Evolutionary conservation across 306 rosid genomes (phyloP).

Genomic region (Pterocarpus santalinus): DNA sequence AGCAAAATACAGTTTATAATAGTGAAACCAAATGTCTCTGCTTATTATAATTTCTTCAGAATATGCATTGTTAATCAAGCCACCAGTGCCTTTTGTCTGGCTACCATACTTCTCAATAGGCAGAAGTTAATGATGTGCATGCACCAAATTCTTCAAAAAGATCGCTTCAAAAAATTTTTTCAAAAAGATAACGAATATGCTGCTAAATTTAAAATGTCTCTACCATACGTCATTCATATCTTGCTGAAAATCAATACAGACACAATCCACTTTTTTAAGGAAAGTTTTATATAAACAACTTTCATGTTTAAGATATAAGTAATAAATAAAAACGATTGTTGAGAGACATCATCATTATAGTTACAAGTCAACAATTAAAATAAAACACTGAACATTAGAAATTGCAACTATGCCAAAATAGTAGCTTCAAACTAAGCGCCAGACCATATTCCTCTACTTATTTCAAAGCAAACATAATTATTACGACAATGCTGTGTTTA

Average conservation of each 20-base stretch:
- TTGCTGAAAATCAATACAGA: slow-evolving; percentile 27
- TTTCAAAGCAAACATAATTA: background rate
- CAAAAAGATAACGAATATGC: slow-evolving; percentile 17
- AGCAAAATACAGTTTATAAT: background rate
- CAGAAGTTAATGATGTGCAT: slow-evolving; percentile 8
- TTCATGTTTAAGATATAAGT: slow-evolving; percentile 23
- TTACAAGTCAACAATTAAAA: background rate
- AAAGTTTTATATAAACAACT: background rate
- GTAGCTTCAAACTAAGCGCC: background rate
- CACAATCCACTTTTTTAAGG: slow-evolving; percentile 28
- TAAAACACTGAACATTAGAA: background rate
- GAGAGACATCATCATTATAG: slow-evolving; percentile 16
- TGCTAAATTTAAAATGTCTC: slow-evolving; percentile 1
- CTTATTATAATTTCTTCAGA: slow-evolving; percentile 1
- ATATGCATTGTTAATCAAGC: slow-evolving; percentile 31
- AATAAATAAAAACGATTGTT: slow-evolving; percentile 25
- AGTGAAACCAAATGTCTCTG: slow-evolving; percentile 27
- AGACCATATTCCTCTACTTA: background rate
- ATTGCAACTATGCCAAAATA: background rate
- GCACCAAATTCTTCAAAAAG: slow-evolving; percentile 37
- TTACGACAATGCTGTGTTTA: background rate
- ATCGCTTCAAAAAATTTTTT: background rate
- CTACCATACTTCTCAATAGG: slow-evolving; percentile 20
- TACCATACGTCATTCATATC: slow-evolving; percentile 50
- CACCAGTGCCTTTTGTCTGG: slow-evolving; percentile 26